Percentiles rank a stretch among this genome's conserved stretches.
Evolutionary conservation across 306 rosid species (phyloP).

Genomic region (Medicago arabica): DNA sequence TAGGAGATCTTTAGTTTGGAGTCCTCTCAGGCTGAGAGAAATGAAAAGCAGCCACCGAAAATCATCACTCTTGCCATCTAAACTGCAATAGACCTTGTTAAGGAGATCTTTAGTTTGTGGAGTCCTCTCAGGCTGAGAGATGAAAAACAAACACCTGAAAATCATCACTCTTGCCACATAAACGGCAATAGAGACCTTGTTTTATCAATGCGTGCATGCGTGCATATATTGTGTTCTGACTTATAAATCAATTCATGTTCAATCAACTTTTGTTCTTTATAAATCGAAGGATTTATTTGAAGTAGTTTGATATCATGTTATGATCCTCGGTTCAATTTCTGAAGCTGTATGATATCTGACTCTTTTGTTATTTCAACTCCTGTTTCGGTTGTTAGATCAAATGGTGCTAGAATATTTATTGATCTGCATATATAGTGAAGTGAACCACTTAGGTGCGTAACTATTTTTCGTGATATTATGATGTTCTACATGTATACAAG

Average conservation of each 20-base stretch:
- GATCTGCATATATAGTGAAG: too few relatives aligned
- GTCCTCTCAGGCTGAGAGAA: constrained; percentile 77
- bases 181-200: constrained; percentile 42
- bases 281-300: background rate
- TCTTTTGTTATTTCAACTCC: background rate
- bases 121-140: constrained; percentile 78
- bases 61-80: constrained; percentile 70
- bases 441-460: too few relatives aligned
- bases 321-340: background rate
- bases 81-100: constrained; percentile 35
- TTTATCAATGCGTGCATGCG: constrained; percentile 21
- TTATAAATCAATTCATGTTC: constrained; percentile 16
- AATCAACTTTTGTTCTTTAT: background rate
- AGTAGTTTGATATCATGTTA: constrained; percentile 1
- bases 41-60: constrained; percentile 60
- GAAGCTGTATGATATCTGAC: background rate
- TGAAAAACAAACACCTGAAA: constrained; percentile 57
- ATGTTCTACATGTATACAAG: too few relatives aligned
- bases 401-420: background rate
- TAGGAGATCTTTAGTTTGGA: constrained; percentile 78
- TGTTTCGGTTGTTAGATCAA: constrained; percentile 4
- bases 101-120: constrained; percentile 73
- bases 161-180: background rate
- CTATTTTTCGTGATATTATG: too few relatives aligned
- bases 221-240: background rate